Base-by-base conservation (phyloP, 2,329 filamentous ascomycete species). In the Thielaviopsis ethacetica region DNA sequence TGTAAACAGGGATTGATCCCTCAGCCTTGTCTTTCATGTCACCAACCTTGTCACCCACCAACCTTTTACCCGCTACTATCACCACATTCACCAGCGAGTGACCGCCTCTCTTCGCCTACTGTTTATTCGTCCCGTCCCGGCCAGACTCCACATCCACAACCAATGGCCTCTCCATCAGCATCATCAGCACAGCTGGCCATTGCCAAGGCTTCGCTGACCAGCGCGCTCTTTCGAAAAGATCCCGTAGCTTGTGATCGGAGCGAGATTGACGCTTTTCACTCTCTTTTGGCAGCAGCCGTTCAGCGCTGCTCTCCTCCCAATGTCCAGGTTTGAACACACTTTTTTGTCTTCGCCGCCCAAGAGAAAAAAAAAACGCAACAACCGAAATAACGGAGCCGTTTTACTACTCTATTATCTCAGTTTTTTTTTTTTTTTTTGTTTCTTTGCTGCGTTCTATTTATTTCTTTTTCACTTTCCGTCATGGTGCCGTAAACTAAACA, bases 281-380 rank as follows among this genome's bases (percentile, higher is more conserved):
- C 73, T 63, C 75, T 82, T 61, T 76, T 93, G 66, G 79, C 83
- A 69, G 73, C 77, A 68, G 79, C 79, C 66, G 73, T 88, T 68
- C 72, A 77, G 72, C 79, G 82, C 74, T 91, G 88, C 80, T 87
- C 86, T 67, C 79, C 83, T 68, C 73, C 76, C 76, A 90, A 91
- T 76, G 85, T 93, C 77, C 88, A 93, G 88, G 88, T 93, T 88
- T 89, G 85, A 76, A 68, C 71, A 62, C 66, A 69, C 65, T 68
- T 67, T 58, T 62, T 63, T 61, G 58, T 34, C 56, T 54, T 62
- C 59, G 59, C 55, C 56, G 50, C 60, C 62, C 58, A 47, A 59
- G 60, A 59, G n/a, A 30, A 13, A 62, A 12, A 49, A 12, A 21
- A 49, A 3, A 49, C 3, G n/a, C 21, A 26, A 54, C n/a, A 19